Evolutionary conservation across 345 rosid species (phyloP), one percentile per base, ranked within the genome.

Genomic region (Acer saccharum): DNA sequence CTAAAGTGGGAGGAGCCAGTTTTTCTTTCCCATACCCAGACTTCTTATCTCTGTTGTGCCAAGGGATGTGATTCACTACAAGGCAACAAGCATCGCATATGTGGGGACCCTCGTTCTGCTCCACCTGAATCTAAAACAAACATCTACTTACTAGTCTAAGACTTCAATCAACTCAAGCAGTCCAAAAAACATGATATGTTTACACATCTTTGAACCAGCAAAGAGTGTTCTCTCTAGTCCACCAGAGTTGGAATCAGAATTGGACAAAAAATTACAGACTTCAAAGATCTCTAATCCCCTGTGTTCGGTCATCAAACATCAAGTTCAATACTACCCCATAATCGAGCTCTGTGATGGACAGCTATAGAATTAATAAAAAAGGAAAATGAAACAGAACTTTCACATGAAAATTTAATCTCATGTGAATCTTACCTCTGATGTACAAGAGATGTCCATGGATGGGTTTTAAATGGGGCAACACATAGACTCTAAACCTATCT

Each of bases 351-450:
- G 43, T 1, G 48, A 23, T 0, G 1, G 16, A 23, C 20, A 17
- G 76, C 4, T 62, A 61, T 60, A 8, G 17, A 73, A 73, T 52
- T 23, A 44, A 73, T 41, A 73, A 10, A 58, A 46, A 60, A 35
- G 57, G 39, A 39, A 62, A 29, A 35, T 10, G 27, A 63, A 46
- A 46, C 65, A 58, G 58, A 48, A 63, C 16, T 35, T 35, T 35
- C 61, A 35, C 52, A 11, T 29, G 17, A 57, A 66, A 72, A 72
- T 23, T 57, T n/a, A n/a, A 25, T 57, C n/a, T 32, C 52, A 35
- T 6, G 52, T 9, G 4, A 20, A n/a, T 41, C 54, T 58, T 39
- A 43, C 58, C n/a, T 10, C 23, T 3, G 10, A 73, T 20, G n/a
- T 10, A 44, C 41, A 41, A 61, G 43, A 14, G 76, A 73, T 44